Evolutionary conservation across 1,139 yeast genomes (phyloP).

Genomic region (Suhomyces kunorum): DNA sequence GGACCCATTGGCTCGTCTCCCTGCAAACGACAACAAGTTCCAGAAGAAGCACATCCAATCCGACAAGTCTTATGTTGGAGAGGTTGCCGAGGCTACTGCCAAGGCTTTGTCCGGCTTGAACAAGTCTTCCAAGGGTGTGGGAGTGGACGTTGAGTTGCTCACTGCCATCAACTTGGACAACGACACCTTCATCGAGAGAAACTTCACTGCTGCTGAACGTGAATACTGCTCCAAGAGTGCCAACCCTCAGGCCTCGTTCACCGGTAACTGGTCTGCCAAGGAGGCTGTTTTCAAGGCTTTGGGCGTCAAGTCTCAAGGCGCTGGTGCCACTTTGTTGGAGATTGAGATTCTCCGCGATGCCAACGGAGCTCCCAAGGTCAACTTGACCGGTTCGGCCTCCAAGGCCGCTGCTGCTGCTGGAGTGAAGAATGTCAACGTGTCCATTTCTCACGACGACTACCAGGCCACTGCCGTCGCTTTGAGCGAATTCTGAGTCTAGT

Average conservation of each 20-base stretch:
- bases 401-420: slow-evolving; percentile 71
- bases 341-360: slow-evolving; percentile 80
- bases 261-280: slow-evolving; percentile 99
- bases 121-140: slow-evolving; percentile 70
- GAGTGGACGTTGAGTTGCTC: slow-evolving; percentile 94
- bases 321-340: slow-evolving; percentile 89
- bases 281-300: slow-evolving; percentile 98
- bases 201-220: slow-evolving; percentile 81
- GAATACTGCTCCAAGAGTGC: slow-evolving; percentile 74
- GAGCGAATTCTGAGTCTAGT: slow-evolving; percentile 53
- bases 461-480: slow-evolving; percentile 98
- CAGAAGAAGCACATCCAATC: slow-evolving; percentile 43
- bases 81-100: slow-evolving; percentile 45
- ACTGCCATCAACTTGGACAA: slow-evolving; percentile 78
- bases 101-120: slow-evolving; percentile 51
- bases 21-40: slow-evolving; percentile 52
- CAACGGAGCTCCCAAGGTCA: slow-evolving; percentile 82
- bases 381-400: slow-evolving; percentile 73
- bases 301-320: slow-evolving; percentile 88
- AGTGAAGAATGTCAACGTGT: slow-evolving; percentile 72
- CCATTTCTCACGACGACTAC: slow-evolving; percentile 93
- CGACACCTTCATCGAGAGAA: slow-evolving; percentile 86
- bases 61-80: slow-evolving; percentile 35
- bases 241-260: slow-evolving; percentile 82
- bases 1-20: slow-evolving; percentile 92